phyloP scores from a whole-genome alignment of 2,329 filamentous ascomycete genomes.

The Zalaria obscura region DNA sequence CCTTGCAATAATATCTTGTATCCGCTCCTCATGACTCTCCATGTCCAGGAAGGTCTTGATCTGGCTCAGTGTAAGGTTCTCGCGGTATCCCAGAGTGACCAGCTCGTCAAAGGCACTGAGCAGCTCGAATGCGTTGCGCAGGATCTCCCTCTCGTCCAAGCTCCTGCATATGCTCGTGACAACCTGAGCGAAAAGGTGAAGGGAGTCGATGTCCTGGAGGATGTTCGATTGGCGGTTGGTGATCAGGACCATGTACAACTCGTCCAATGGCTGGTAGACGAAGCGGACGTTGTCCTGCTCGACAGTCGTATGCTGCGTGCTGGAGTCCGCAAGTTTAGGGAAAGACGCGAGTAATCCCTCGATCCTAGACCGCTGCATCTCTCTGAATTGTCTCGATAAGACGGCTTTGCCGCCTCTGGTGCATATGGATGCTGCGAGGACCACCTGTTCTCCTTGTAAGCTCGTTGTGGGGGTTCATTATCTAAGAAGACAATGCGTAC shows the following conservation, averaged over 20 bases:
- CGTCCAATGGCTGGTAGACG: slow-evolving; percentile 96
- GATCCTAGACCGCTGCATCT: slow-evolving; percentile 93
- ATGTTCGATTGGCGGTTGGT: slow-evolving; percentile 99
- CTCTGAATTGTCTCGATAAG: slow-evolving; percentile 91
- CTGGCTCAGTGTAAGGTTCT: slow-evolving; percentile 90
- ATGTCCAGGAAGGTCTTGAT: slow-evolving; percentile 99
- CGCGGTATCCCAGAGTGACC: slow-evolving; percentile 86
- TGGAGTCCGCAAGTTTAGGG: slow-evolving; percentile 89
- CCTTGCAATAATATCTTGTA: slow-evolving; percentile 92
- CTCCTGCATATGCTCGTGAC: slow-evolving; percentile 94
- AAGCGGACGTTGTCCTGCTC: slow-evolving; percentile 99
- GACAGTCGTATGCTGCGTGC: slow-evolving; percentile 94
- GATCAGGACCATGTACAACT: slow-evolving; percentile 98
- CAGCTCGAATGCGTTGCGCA: slow-evolving; percentile 89
- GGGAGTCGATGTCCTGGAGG: slow-evolving; percentile 94
- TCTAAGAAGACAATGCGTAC: slow-evolving; percentile 10
- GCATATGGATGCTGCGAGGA: slow-evolving; percentile 97
- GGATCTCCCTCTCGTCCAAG: slow-evolving; percentile 87
- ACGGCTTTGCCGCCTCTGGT: slow-evolving; percentile 97
- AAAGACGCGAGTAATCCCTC: slow-evolving; percentile 95
- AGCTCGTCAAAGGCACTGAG: slow-evolving; percentile 95
- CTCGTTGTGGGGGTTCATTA: slow-evolving; percentile 4
- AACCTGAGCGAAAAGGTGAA: slow-evolving; percentile 95
- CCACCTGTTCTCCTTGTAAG: slow-evolving; percentile 51
- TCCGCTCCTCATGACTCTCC: slow-evolving; percentile 97